Conservation (phyloP, 1,284 basidiomycete genomes). For the Moesziomyces sp. region DNA sequence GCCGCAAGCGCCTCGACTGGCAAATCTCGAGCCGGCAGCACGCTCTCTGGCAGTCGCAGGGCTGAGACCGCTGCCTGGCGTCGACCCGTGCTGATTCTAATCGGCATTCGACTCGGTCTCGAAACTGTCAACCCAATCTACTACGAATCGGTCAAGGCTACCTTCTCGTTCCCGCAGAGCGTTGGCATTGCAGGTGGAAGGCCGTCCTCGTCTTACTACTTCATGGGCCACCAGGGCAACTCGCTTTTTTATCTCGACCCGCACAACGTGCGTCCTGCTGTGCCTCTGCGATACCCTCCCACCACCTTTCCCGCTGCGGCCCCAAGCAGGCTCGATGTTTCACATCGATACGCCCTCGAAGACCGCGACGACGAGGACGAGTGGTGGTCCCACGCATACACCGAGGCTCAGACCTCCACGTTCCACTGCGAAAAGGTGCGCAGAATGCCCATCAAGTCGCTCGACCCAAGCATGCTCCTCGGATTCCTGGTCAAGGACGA, state of each 20-base stretch:
- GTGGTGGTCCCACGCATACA: conserved; percentile 77
- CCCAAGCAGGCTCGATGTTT: conserved; percentile 19
- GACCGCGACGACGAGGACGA: conserved; percentile 36
- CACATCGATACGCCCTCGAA: conserved; percentile 14
- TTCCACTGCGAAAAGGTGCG: conserved; percentile 94
- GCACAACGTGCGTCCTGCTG: conserved; percentile 83
- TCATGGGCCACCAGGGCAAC: conserved; percentile 85
- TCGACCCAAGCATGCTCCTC: conserved; percentile 96
- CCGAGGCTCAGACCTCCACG: conserved; percentile 77
- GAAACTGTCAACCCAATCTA: conserved; percentile 95
- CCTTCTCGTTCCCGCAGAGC: conserved; percentile 93
- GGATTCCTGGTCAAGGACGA: conserved; percentile 88
- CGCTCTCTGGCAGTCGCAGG: conserved; percentile 3
- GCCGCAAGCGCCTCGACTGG: conserved; percentile 72
- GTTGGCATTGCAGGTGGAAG: conserved; percentile 95
- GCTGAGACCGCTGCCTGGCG: conserved; percentile 74
- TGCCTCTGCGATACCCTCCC: conserved; percentile 78
- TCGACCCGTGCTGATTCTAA: conserved; percentile 84
- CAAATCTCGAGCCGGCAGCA: conserved; percentile 8
- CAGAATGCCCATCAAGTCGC: conserved; percentile 88
- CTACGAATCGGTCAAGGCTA: conserved; percentile 87
- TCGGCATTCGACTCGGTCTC: conserved; percentile 87
- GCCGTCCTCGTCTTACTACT: conserved; percentile 95
- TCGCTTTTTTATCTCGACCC: conserved; percentile 89
- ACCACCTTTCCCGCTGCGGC: conserved; percentile 49